phyloP scores from a whole-genome alignment of 805 yeast genomes.

The Cyberlindnera maritima region DNA sequence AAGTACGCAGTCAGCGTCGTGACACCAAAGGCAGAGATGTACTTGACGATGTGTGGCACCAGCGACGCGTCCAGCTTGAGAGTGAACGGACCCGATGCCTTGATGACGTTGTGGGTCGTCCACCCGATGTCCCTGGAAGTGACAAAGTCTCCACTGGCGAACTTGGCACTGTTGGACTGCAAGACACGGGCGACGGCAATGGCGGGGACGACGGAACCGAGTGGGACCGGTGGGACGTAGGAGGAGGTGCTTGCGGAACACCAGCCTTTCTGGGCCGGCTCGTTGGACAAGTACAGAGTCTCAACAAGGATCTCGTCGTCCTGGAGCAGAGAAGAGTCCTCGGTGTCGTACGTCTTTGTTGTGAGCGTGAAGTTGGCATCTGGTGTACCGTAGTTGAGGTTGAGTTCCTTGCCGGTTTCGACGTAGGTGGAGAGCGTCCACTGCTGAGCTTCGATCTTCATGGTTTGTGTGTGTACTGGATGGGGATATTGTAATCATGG shows the following conservation, averaged over 20 bases:
- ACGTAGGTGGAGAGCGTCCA: constrained; percentile 30
- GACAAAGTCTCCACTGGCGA: constrained; percentile 43
- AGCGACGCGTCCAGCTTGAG: constrained; percentile 18
- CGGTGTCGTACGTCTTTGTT: constrained; percentile 20
- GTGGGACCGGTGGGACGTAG: constrained; percentile 32
- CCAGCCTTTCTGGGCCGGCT: constrained; percentile 63
- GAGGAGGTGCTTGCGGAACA: constrained; percentile 35
- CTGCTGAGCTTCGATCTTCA: constrained; percentile 28
- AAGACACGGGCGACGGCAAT: constrained; percentile 51
- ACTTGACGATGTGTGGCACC: constrained; percentile 36
- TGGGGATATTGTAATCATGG: too few species aligned
- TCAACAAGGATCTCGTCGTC: constrained; percentile 44
- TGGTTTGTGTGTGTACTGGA: constrained; percentile 8
- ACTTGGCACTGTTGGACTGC: constrained; percentile 41
- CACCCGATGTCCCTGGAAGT: constrained; percentile 41
- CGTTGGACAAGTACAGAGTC: constrained; percentile 48
- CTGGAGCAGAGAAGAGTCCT: constrained; percentile 24
- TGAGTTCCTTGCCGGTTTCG: constrained; percentile 25
- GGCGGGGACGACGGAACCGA: constrained; percentile 43
- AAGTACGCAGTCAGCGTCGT: constrained; percentile 63
- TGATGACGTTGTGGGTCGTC: constrained; percentile 45
- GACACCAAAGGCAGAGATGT: constrained; percentile 49
- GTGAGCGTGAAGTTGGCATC: constrained; percentile 32
- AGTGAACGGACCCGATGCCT: constrained; percentile 8
- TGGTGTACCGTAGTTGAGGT: constrained; percentile 23